These are phyloP conservation scores for Kodamaea jinghongensis DNA, from an alignment of 805 yeast species.

Conservation along the genomic window DNA sequence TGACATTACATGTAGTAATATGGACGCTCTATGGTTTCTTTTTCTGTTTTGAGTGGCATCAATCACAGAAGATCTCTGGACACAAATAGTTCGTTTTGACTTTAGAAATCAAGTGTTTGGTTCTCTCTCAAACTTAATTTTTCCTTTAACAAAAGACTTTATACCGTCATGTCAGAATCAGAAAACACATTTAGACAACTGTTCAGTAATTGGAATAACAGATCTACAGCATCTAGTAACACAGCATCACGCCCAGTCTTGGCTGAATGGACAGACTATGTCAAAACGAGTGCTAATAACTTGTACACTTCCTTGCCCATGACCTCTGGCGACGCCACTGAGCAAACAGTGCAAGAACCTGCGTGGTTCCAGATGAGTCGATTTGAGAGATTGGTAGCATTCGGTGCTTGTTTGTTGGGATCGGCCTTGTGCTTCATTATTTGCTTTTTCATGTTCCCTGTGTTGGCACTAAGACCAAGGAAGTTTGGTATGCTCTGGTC, in stretches of 20 bases:
- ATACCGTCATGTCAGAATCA: conserved; percentile 25
- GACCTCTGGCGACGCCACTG: conserved; percentile 39
- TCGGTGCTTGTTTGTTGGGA: conserved; percentile 72
- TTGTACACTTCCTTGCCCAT: conserved; percentile 67
- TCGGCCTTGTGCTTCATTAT: conserved; percentile 78
- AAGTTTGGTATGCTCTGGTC: conserved; percentile 92
- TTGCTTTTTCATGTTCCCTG: conserved; percentile 84
- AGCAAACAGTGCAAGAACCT: conserved; percentile 54
- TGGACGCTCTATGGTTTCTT: background rate
- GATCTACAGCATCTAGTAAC: conserved; percentile 9
- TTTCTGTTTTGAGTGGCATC: conserved; percentile 1
- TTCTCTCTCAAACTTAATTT: no score
- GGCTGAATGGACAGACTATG: conserved; percentile 44
- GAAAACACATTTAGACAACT: conserved; percentile 35
- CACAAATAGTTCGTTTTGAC: no score
- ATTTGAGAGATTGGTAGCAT: conserved; percentile 77
- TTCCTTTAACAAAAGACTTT: background rate
- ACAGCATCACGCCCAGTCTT: conserved; percentile 26
- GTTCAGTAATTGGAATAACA: conserved; percentile 30
- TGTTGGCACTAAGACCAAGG: conserved; percentile 82
- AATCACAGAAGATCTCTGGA: no score
- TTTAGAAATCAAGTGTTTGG: no score
- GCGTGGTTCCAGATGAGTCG: conserved; percentile 73
- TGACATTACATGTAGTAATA: no score
- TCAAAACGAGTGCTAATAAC: conserved; percentile 46